Evolutionary conservation across 202 grass and related monocot genomes (phyloP), one percentile per base, ranked within the genome.

Genomic region (Zoysia matrella): DNA sequence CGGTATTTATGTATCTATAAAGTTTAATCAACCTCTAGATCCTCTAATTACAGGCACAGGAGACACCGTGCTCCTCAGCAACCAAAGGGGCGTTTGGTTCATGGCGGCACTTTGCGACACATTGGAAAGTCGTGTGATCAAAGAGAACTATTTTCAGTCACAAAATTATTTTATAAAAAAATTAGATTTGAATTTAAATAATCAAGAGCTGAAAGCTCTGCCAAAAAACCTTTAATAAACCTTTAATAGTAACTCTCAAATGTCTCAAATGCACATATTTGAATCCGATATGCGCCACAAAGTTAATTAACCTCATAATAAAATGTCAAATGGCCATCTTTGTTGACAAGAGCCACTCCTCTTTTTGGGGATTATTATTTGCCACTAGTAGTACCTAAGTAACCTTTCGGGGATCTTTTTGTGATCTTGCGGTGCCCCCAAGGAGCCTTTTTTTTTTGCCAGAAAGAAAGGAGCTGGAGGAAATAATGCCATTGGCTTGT

Each of bases 401-500:
- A 36, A 72, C 65, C 75, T 80, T 55, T 1, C 5, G 1, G 50
- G 22, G 52, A 77, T 81, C 76, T 44, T 30, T 81, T 41, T 36
- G 79, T 79, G 44, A 71, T 79, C 39, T 60, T n/a, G 30, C 58
- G 64, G 65, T 71, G 55, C 1, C 71, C 55, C 50, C 39, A 58
- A 81, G 66, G 55, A 16, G 0, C 11, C 12, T 66, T 52, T 73
- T 40, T 6, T 42, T 5, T 3, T 30, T 3, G 9, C 13, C 39
- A 40, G 81, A 77, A 86, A 48, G 52, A 82, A 61, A 61, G 52
- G 52, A 1, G 51, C 0, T 13, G 56, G 39, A 13, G 40, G 40
- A 82, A 63, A 89, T 89, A 73, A 89, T 86, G 69, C 69, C 83
- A 74, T 86, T 86, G 83, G 86, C 83, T 89, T 82, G 73, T 73